Percentiles rank a stretch among this genome's conserved stretches.
These are phyloP conservation scores for Furcasterigmium sp. DNA, from an alignment of 2,329 filamentous ascomycete species.

Conservation along the genomic window DNA sequence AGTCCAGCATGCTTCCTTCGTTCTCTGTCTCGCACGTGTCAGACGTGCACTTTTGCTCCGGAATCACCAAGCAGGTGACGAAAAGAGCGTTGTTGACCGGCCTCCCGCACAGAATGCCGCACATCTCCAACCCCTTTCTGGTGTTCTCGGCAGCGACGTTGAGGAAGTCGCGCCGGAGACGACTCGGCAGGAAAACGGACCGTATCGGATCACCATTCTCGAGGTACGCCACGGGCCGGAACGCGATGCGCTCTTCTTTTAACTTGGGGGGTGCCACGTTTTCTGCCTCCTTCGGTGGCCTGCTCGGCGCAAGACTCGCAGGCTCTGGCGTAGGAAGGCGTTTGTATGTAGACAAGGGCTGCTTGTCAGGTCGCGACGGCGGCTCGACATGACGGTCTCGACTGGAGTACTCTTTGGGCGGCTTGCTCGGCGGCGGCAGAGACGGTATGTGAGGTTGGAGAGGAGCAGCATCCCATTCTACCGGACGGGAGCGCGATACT, in stretches of 20 bases:
- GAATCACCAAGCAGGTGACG: slow-evolving; percentile 81
- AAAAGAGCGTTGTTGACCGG: slow-evolving; percentile 91
- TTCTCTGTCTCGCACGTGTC: slow-evolving; percentile 96
- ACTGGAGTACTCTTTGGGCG: slow-evolving; percentile 21
- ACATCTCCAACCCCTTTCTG: slow-evolving; percentile 78
- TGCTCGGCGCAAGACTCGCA: slow-evolving; percentile 15
- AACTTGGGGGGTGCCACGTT: slow-evolving; percentile 13
- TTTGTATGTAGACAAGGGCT: slow-evolving; percentile 5
- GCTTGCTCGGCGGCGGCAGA: slow-evolving; percentile 24
- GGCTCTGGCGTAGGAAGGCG: slow-evolving; percentile 2
- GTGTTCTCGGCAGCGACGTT: slow-evolving; percentile 73
- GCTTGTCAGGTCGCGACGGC: slow-evolving; percentile 7
- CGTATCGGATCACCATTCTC: slow-evolving; percentile 85
- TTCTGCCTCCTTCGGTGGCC: slow-evolving; percentile 30
- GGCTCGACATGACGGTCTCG: slow-evolving; percentile 1
- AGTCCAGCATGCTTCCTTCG: slow-evolving; percentile 79
- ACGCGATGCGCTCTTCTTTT: slow-evolving; percentile 63
- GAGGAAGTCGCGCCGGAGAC: slow-evolving; percentile 71
- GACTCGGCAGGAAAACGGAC: slow-evolving; percentile 77
- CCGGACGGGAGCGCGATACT: slow-evolving; percentile 44
- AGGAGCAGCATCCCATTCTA: slow-evolving; percentile 34
- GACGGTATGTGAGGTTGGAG: slow-evolving; percentile 11
- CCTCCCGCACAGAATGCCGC: slow-evolving; percentile 88
- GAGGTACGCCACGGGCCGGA: slow-evolving; percentile 79
- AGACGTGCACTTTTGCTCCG: slow-evolving; percentile 81